phyloP scores from a whole-genome alignment of 2,329 filamentous ascomycete genomes.

The Dactylellina leptospora region DNA sequence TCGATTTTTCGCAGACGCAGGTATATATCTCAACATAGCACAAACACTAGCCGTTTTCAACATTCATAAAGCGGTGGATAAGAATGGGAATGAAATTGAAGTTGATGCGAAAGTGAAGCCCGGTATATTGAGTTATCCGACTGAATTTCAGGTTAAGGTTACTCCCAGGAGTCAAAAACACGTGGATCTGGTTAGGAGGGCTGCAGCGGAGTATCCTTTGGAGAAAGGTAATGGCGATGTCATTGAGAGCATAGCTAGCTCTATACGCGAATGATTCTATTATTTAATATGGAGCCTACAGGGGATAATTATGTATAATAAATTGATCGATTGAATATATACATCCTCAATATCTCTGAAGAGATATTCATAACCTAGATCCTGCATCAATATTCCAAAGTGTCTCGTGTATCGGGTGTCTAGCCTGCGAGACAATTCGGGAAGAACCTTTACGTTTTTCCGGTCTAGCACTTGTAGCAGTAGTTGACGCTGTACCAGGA shows the following conservation, averaged over 20 bases:
- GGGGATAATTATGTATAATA: neutral
- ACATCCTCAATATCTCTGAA: neutral
- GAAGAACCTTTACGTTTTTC: too few species aligned
- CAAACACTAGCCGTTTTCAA: constrained; percentile 69
- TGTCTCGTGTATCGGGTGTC: too few species aligned
- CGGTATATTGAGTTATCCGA: constrained; percentile 7
- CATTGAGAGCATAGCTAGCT: too few species aligned
- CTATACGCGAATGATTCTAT: too few species aligned
- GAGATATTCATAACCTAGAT: too few species aligned
- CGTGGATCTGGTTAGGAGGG: neutral
- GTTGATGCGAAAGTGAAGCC: constrained; percentile 25
- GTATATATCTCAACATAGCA: constrained; percentile 69
- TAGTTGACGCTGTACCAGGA: constrained; percentile 14
- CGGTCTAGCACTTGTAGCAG: constrained; percentile 40
- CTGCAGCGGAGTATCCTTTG: neutral
- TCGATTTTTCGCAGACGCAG: constrained; percentile 68
- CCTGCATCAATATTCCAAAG: too few species aligned
- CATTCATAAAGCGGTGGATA: constrained; percentile 58
- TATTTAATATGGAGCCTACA: too few species aligned
- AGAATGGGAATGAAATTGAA: constrained; percentile 14
- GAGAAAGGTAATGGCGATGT: constrained; percentile 9
- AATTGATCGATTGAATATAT: neutral
- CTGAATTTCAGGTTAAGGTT: constrained; percentile 10
- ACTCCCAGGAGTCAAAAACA: constrained; percentile 25
- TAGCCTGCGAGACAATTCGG: too few species aligned